A percentile compares a stretch with the other conserved stretches of the same genome.
Conservation (phyloP, 352 stramenopile genomes). For the Phytophthora aleatoria region DNA sequence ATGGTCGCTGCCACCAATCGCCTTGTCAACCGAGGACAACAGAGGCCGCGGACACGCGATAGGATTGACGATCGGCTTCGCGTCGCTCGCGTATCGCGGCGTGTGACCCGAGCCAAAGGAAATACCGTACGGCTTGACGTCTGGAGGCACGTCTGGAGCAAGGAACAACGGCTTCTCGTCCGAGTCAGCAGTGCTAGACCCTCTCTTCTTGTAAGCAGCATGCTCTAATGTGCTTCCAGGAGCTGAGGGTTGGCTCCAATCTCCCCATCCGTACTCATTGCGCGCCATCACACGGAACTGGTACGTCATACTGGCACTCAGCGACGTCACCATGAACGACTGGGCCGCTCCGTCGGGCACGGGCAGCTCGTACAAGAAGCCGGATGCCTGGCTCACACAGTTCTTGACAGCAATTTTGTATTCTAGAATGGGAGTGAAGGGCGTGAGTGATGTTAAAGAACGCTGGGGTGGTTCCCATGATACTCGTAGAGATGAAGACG, state of each 20-base stretch:
- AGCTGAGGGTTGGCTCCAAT: conserved; percentile 71
- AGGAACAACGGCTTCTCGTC: conserved; percentile 37
- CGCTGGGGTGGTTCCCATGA: conserved; percentile 43
- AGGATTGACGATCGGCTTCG: conserved; percentile 42
- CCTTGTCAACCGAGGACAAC: conserved; percentile 15
- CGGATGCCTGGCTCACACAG: conserved; percentile 54
- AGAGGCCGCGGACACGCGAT: conserved; percentile 45
- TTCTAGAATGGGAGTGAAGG: conserved; percentile 32
- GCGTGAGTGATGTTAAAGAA: conserved; percentile 18
- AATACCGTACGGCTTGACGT: conserved; percentile 54
- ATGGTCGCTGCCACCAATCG: conserved; percentile 7
- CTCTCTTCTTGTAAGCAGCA: conserved; percentile 21
- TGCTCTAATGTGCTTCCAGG: conserved; percentile 53
- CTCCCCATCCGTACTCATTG: conserved; percentile 67
- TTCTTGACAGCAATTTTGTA: conserved; percentile 73
- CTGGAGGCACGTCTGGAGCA: conserved; percentile 39
- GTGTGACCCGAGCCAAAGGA: conserved; percentile 69
- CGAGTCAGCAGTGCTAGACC: not conserved
- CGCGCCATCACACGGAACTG: conserved; percentile 83
- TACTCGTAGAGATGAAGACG: conserved; percentile 52
- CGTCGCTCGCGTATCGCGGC: conserved; percentile 49
- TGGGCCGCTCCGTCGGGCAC: conserved; percentile 30
- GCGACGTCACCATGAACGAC: conserved; percentile 50
- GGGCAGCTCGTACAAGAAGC: conserved; percentile 59
- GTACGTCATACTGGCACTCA: conserved; percentile 82